Percentiles rank a stretch among this genome's conserved stretches.
Evolutionary conservation across 1,284 basidiomycete genomes (phyloP).

Genomic region (Fomitopsis pinicola): DNA sequence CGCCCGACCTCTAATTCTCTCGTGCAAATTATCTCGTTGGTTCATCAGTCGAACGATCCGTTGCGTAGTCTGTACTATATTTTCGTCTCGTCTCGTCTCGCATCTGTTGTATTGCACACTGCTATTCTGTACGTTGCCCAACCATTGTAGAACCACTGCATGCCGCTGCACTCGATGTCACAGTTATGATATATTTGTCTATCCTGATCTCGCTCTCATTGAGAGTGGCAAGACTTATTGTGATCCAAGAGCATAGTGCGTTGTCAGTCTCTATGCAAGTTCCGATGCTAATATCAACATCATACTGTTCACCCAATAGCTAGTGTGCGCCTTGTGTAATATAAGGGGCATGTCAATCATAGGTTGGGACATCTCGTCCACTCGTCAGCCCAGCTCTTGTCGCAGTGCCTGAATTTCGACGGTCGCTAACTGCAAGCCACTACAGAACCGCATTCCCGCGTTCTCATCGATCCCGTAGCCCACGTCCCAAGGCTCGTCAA

Average conservation of each 20-base stretch:
- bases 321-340: no score
- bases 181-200: neutral
- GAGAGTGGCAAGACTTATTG: neutral
- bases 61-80: neutral
- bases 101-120: neutral
- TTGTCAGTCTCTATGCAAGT: neutral
- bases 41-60: neutral
- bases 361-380: no score
- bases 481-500: neutral
- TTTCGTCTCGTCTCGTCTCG: neutral
- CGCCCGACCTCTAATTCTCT: slow-evolving; percentile 15
- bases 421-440: no score
- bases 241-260: neutral
- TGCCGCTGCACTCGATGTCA: neutral
- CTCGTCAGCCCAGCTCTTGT: no score
- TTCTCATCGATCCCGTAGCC: neutral
- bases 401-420: no score
- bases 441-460: neutral
- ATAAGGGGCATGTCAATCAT: no score
- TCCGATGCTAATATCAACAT: neutral
- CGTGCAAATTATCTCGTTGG: neutral
- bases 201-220: neutral
- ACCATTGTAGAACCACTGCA: neutral
- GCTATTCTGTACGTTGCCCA: neutral
- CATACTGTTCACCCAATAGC: no score